A percentile compares a stretch with the other conserved stretches of the same genome.
Evolutionary conservation across 176 grass and related monocot species (phyloP).

Genomic region (Bolboschoenus planiculmis): DNA sequence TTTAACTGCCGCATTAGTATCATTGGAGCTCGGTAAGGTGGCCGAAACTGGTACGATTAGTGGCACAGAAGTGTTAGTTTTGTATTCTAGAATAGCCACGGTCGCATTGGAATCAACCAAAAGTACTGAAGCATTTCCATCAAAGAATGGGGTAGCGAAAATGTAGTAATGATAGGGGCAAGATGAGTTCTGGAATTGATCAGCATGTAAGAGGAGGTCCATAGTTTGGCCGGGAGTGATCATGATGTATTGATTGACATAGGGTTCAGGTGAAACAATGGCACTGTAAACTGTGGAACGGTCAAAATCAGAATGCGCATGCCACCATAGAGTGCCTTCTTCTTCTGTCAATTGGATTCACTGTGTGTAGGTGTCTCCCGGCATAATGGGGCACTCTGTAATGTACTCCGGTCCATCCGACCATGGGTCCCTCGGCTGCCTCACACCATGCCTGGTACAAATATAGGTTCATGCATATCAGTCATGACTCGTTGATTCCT

Average conservation of each 20-base stretch:
- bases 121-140: background rate
- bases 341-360: slow-evolving; percentile 52
- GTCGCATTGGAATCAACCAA: background rate
- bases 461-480: too few relatives aligned
- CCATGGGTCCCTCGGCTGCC: slow-evolving; percentile 49
- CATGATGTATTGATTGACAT: slow-evolving; percentile 21
- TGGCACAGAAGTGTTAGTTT: background rate
- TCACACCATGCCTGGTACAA: slow-evolving; percentile 51
- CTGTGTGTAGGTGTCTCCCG: slow-evolving; percentile 45
- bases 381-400: slow-evolving; percentile 53
- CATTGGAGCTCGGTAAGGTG: background rate
- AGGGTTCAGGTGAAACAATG: slow-evolving; percentile 50
- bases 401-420: slow-evolving; percentile 51
- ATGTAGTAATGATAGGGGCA: slow-evolving; percentile 33
- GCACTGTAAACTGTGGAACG: slow-evolving; percentile 67
- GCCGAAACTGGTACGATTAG: background rate
- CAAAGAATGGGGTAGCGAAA: background rate
- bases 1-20: background rate
- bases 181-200: slow-evolving; percentile 16
- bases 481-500: background rate
- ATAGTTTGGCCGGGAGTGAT: slow-evolving; percentile 40
- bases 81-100: slow-evolving; percentile 19
- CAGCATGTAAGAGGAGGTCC: slow-evolving; percentile 17
- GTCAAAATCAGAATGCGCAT: slow-evolving; percentile 45
- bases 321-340: slow-evolving; percentile 88